Evolutionary conservation across 2,329 filamentous ascomycete genomes (phyloP).

Genomic region (Dothideomycetes sp.): DNA sequence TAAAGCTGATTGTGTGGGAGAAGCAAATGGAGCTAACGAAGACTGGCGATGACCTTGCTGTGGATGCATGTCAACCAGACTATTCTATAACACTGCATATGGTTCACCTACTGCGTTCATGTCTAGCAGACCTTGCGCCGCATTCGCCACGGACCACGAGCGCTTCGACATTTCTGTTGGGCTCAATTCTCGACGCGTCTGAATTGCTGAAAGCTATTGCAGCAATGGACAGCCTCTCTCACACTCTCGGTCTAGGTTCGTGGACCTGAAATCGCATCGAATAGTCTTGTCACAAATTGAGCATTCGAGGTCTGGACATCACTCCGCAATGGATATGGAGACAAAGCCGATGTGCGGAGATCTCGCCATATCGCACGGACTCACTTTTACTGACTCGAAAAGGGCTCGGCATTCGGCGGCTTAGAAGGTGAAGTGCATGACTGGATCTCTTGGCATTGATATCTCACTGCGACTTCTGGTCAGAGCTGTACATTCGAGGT

Average conservation of each 20-base stretch:
- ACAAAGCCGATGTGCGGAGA: background rate
- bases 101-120: slow-evolving; percentile 6
- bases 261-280: background rate
- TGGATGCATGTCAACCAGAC: background rate
- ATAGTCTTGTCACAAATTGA: background rate
- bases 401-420: background rate
- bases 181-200: background rate
- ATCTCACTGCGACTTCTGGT: background rate
- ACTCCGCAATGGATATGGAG: background rate
- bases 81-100: background rate
- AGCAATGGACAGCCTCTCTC: no score
- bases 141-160: slow-evolving; percentile 8
- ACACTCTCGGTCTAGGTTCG: background rate
- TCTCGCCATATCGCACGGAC: background rate
- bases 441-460: background rate
- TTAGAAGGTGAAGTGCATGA: background rate
- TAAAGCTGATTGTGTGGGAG: slow-evolving; percentile 2
- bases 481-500: background rate
- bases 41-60: slow-evolving; percentile 3
- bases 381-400: background rate
- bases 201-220: no score
- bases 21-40: slow-evolving; percentile 1
- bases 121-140: slow-evolving; percentile 7
- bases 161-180: slow-evolving; percentile 6
- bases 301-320: background rate